phyloP scores from a whole-genome alignment of 495 filamentous ascomycete species.

The Aspergillus funiculosus region DNA sequence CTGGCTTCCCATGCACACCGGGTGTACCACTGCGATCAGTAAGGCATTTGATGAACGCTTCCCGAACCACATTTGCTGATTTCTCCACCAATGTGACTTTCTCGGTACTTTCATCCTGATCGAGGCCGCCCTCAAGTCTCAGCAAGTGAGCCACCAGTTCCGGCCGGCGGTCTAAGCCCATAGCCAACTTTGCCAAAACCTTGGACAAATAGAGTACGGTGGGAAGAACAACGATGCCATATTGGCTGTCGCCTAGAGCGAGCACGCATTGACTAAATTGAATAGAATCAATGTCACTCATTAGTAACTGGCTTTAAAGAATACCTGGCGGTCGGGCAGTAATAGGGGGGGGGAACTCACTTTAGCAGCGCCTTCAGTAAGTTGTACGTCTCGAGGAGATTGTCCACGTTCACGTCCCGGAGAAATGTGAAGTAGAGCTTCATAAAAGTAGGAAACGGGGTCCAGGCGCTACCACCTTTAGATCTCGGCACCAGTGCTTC shows the following conservation, averaged over 20 bases:
- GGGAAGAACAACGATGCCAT: slow-evolving; percentile 71
- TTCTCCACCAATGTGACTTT: slow-evolving; percentile 74
- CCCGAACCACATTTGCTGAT: slow-evolving; percentile 79
- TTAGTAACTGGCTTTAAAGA: background rate
- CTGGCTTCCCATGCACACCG: slow-evolving; percentile 50
- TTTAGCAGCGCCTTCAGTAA: slow-evolving; percentile 64
- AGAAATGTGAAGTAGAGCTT: slow-evolving; percentile 73
- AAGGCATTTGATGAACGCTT: slow-evolving; percentile 85
- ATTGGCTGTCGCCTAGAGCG: slow-evolving; percentile 68
- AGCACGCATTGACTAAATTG: slow-evolving; percentile 61
- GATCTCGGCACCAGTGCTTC: slow-evolving; percentile 50
- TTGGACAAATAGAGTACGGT: slow-evolving; percentile 71
- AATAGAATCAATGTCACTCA: slow-evolving; percentile 3
- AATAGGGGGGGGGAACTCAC: slow-evolving; percentile 39
- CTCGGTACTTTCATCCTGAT: slow-evolving; percentile 50
- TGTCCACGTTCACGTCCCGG: slow-evolving; percentile 67
- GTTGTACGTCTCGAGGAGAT: slow-evolving; percentile 69
- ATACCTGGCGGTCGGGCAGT: background rate
- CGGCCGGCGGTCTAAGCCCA: slow-evolving; percentile 69
- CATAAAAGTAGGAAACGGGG: slow-evolving; percentile 68
- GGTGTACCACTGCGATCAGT: slow-evolving; percentile 67
- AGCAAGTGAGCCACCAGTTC: slow-evolving; percentile 58
- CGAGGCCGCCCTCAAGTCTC: slow-evolving; percentile 42
- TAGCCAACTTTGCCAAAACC: slow-evolving; percentile 70
- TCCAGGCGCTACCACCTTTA: slow-evolving; percentile 63